Evolutionary conservation across 1,284 basidiomycete genomes (phyloP).

Genomic region (Fomitiporia mediterranea): DNA sequence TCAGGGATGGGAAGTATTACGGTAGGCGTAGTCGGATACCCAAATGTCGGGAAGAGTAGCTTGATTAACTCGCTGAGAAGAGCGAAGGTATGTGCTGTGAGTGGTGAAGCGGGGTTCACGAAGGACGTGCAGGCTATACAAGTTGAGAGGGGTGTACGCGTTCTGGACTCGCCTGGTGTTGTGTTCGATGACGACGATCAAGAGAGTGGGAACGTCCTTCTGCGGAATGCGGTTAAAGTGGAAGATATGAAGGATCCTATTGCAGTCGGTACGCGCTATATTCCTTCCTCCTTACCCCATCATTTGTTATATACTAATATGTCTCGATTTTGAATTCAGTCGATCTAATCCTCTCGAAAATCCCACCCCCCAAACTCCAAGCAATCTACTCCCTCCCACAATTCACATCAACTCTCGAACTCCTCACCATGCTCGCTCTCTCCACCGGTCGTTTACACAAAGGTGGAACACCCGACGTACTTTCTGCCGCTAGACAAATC

Average conservation of each 20-base stretch:
- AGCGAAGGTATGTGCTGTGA: constrained; percentile 87
- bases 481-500: constrained; percentile 79
- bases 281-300: too few species aligned
- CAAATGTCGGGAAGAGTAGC: constrained; percentile 96
- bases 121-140: constrained; percentile 92
- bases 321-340: constrained; percentile 43
- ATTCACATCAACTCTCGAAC: constrained; percentile 72
- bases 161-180: constrained; percentile 96
- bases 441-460: constrained; percentile 83
- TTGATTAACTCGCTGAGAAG: constrained; percentile 94
- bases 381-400: constrained; percentile 81
- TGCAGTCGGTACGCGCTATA: constrained; percentile 63
- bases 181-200: constrained; percentile 78
- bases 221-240: constrained; percentile 92
- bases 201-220: constrained; percentile 62
- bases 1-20: constrained; percentile 58
- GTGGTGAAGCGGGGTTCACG: constrained; percentile 92
- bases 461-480: constrained; percentile 91
- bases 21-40: constrained; percentile 93
- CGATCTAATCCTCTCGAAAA: constrained; percentile 78
- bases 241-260: constrained; percentile 92
- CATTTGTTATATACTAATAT: constrained; percentile 12
- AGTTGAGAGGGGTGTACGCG: constrained; percentile 87
- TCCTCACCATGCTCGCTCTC: constrained; percentile 88
- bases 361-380: constrained; percentile 63